These are phyloP conservation scores for Pelargonium citronellum DNA, from an alignment of 441 rosid species.

Conservation along the genomic window DNA sequence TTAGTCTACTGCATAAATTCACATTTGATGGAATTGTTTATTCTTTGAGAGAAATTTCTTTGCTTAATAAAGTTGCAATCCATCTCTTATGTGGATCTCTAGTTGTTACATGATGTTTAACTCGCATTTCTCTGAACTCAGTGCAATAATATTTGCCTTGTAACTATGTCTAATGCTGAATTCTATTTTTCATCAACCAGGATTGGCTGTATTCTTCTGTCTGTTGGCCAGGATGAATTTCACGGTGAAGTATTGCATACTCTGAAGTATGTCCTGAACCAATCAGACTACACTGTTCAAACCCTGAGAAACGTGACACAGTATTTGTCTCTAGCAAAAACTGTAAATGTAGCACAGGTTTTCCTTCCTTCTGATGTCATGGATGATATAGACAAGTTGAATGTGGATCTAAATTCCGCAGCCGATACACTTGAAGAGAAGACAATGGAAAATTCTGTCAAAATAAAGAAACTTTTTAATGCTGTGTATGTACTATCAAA, in stretches of 20 bases:
- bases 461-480: constrained; percentile 58
- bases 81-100: neutral
- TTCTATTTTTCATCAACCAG: constrained; percentile 33
- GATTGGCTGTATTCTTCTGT: constrained; percentile 79
- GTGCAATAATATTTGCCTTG: constrained; percentile 2
- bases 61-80: neutral
- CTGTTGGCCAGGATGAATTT: constrained; percentile 79
- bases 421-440: constrained; percentile 62
- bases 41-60: neutral
- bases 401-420: constrained; percentile 57
- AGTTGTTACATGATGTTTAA: neutral
- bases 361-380: constrained; percentile 62
- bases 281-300: constrained; percentile 79
- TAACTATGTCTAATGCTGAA: constrained; percentile 5
- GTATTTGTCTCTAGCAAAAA: constrained; percentile 84
- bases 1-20: neutral
- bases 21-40: neutral
- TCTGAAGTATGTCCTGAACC: constrained; percentile 77
- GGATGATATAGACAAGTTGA: constrained; percentile 68
- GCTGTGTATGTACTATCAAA: constrained; percentile 50
- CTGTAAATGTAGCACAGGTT: constrained; percentile 66
- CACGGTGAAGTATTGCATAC: constrained; percentile 65
- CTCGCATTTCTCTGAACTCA: neutral
- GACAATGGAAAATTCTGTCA: constrained; percentile 60
- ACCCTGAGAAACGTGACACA: constrained; percentile 73